These are phyloP conservation scores for Dryadomyces quercivorus DNA, from an alignment of 2,329 filamentous ascomycete genomes.

Conservation along the genomic window DNA sequence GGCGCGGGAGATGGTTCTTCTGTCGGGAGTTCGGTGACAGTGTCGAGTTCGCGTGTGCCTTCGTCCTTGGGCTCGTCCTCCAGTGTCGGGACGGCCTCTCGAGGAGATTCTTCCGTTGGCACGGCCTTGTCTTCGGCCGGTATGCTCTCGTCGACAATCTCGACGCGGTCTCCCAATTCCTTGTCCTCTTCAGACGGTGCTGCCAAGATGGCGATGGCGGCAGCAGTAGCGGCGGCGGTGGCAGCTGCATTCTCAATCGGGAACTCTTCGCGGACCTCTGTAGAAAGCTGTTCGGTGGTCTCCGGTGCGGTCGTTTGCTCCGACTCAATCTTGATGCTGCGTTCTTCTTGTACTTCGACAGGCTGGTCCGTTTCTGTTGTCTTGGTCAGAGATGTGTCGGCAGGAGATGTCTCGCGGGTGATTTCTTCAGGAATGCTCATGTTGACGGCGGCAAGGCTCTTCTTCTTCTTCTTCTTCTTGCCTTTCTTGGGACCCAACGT, in stretches of 20 bases:
- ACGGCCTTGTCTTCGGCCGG: too few relatives aligned
- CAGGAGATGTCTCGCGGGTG: not conserved
- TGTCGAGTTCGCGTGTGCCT: too few relatives aligned
- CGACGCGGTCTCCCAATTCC: not conserved
- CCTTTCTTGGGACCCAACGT: not conserved
- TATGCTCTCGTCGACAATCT: too few relatives aligned
- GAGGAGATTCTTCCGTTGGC: too few relatives aligned
- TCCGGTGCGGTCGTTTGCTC: not conserved
- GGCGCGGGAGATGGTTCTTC: not conserved
- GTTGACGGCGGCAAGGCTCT: not conserved
- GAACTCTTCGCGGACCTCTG: not conserved
- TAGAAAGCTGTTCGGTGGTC: not conserved
- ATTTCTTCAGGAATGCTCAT: not conserved
- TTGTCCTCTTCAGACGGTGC: not conserved
- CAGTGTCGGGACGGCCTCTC: too few relatives aligned
- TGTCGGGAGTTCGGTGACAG: not conserved
- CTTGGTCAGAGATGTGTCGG: not conserved
- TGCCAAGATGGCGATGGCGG: not conserved
- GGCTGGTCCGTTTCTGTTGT: too few relatives aligned
- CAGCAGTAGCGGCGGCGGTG: not conserved
- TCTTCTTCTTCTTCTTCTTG: not conserved
- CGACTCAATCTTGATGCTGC: too few relatives aligned
- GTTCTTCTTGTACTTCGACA: too few relatives aligned
- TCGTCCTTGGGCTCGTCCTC: not conserved
- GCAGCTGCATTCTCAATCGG: not conserved